phyloP scores from a whole-genome alignment of 345 rosid genomes.

The Fremontodendron californicum region DNA sequence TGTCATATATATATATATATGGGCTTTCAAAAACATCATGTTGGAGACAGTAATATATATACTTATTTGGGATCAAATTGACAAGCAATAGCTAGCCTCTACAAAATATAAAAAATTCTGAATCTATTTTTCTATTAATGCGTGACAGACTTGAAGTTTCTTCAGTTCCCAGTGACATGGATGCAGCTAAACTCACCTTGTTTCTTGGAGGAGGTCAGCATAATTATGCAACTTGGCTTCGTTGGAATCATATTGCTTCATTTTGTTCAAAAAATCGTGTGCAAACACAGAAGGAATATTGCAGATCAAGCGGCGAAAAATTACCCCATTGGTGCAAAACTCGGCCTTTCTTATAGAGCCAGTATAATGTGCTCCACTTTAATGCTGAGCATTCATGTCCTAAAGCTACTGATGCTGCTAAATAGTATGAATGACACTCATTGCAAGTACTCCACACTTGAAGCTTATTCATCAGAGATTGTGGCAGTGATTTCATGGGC shows the following conservation, averaged over 20 bases:
- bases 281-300: constrained; percentile 24
- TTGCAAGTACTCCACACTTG: constrained; percentile 43
- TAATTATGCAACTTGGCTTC: constrained; percentile 45
- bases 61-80: no score
- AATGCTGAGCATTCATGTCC: constrained; percentile 42
- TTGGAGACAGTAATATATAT: no score
- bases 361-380: constrained; percentile 40
- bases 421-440: constrained; percentile 19
- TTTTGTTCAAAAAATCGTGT: constrained; percentile 22
- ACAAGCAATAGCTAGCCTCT: neutral
- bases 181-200: constrained; percentile 39
- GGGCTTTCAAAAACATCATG: neutral
- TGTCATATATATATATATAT: no score
- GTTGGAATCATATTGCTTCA: constrained; percentile 38
- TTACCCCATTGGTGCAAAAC: constrained; percentile 23
- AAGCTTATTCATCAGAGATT: constrained; percentile 45
- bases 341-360: constrained; percentile 42
- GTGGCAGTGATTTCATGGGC: constrained; percentile 48
- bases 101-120: neutral
- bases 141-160: constrained; percentile 34
- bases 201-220: constrained; percentile 53
- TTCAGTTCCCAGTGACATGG: constrained; percentile 30
- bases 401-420: constrained; percentile 38
- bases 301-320: constrained; percentile 30
- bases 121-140: constrained; percentile 9